phyloP scores from a whole-genome alignment of 805 yeast genomes.

The Phaffomyces thermotolerans region DNA sequence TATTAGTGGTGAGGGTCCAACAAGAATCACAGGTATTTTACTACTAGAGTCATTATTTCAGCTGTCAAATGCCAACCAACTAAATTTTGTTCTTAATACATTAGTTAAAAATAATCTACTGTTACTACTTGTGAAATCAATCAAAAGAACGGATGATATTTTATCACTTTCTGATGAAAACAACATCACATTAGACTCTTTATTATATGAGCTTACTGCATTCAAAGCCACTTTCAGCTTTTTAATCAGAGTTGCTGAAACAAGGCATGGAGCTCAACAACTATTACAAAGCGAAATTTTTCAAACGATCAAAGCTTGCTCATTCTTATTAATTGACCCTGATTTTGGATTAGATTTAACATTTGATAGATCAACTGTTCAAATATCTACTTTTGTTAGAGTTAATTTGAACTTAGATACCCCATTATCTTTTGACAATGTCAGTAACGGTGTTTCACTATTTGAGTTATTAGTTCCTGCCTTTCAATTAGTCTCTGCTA shows the following conservation, averaged over 20 bases:
- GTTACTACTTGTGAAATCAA: slow-evolving; percentile 53
- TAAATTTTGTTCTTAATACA: slow-evolving; percentile 50
- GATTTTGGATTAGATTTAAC: slow-evolving; percentile 62
- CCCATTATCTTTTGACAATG: slow-evolving; percentile 34
- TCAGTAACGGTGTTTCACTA: slow-evolving; percentile 37
- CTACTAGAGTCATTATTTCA: slow-evolving; percentile 62
- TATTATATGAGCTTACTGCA: slow-evolving; percentile 69
- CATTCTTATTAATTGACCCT: slow-evolving; percentile 62
- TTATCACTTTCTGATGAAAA: slow-evolving; percentile 31
- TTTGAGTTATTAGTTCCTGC: slow-evolving; percentile 67
- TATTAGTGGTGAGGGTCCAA: slow-evolving; percentile 67
- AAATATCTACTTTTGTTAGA: slow-evolving; percentile 28
- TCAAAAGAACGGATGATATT: slow-evolving; percentile 64
- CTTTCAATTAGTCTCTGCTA: slow-evolving; percentile 63
- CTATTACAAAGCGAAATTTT: slow-evolving; percentile 70
- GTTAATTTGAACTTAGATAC: slow-evolving; percentile 47
- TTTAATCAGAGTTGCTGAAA: slow-evolving; percentile 67
- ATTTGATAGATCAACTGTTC: slow-evolving; percentile 30
- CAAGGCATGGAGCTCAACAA: slow-evolving; percentile 69
- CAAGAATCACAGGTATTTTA: slow-evolving; percentile 69
- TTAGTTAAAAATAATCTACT: slow-evolving; percentile 62
- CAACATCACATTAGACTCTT: slow-evolving; percentile 40
- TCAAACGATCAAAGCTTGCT: slow-evolving; percentile 47
- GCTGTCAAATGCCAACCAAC: slow-evolving; percentile 41
- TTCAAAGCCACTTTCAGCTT: slow-evolving; percentile 67